These are phyloP conservation scores for Conticribra weissflogii DNA, from an alignment of 108 stramenopile species.

Conservation along the genomic window DNA sequence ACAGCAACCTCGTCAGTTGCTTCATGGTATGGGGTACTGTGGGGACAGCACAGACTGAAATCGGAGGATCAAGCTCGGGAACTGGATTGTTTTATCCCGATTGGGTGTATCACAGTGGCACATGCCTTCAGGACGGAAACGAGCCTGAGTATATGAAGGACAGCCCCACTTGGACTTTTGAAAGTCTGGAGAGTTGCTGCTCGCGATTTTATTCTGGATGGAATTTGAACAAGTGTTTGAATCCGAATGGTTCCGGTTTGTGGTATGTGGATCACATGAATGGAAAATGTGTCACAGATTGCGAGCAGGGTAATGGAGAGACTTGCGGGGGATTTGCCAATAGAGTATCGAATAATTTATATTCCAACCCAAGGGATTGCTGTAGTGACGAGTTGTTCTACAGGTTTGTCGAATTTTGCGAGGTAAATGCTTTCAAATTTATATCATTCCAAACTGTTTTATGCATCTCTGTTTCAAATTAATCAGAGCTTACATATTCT, in stretches of 20 bases:
- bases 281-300: slow-evolving; percentile 14
- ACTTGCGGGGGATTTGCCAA: slow-evolving; percentile 19
- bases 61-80: background rate
- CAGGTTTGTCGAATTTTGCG: slow-evolving; percentile 3
- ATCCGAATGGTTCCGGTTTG: slow-evolving; percentile 16
- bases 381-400: background rate
- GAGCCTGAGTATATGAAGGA: slow-evolving; percentile 3
- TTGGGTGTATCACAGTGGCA: slow-evolving; percentile 6
- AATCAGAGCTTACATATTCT: no score
- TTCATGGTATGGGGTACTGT: slow-evolving; percentile 14
- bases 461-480: no score
- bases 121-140: slow-evolving; percentile 13
- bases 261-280: slow-evolving; percentile 6
- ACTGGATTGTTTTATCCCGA: slow-evolving; percentile 6
- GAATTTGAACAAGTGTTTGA: slow-evolving; percentile 10
- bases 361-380: slow-evolving; percentile 11
- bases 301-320: background rate
- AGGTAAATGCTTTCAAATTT: background rate
- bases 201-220: background rate
- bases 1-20: background rate
- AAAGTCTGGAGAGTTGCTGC: slow-evolving; percentile 9
- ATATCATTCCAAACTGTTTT: background rate
- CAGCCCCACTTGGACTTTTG: slow-evolving; percentile 1
- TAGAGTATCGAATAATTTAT: slow-evolving; percentile 2
- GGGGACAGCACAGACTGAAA: background rate